These are phyloP conservation scores for button mushroom (Agaricus bisporus) DNA, from an alignment of 768 basidiomycete species.

Conservation along the genomic window DNA sequence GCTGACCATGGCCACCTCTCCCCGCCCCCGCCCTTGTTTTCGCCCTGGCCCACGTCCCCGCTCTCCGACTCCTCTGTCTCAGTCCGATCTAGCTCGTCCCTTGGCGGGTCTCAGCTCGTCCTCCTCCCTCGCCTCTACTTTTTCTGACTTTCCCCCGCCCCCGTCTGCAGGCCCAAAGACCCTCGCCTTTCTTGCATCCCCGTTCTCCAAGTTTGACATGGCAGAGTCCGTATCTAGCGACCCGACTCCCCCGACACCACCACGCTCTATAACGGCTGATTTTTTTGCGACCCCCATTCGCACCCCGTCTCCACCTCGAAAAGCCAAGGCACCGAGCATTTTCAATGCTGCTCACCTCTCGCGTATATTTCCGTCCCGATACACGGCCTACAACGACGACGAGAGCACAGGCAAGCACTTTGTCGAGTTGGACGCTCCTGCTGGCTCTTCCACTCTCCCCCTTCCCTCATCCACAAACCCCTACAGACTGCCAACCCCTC, in stretches of 20 bases:
- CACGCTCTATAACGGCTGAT: constrained; percentile 22
- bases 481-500: constrained; percentile 4
- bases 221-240: too few species aligned
- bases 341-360: constrained; percentile 18
- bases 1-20: neutral
- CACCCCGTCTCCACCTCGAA: constrained; percentile 18
- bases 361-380: constrained; percentile 36
- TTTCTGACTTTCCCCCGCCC: constrained; percentile 38
- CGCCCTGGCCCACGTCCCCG: constrained; percentile 2
- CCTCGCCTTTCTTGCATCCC: constrained; percentile 26
- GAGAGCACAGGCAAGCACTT: constrained; percentile 9
- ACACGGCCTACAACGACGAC: constrained; percentile 18
- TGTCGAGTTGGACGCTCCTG: constrained; percentile 12
- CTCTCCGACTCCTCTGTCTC: constrained; percentile 4
- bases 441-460: constrained; percentile 17
- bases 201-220: constrained; percentile 25
- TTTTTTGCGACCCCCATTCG: constrained; percentile 23
- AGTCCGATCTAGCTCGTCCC: neutral
- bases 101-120: constrained; percentile 13
- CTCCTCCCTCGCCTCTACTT: constrained; percentile 32
- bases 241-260: constrained; percentile 10
- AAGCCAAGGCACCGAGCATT: constrained; percentile 4
- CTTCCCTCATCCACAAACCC: constrained; percentile 6
- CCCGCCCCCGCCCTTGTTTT: neutral
- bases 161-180: constrained; percentile 20